Evolutionary conservation across 2,329 filamentous ascomycete genomes (phyloP).

Genomic region (Penicillium sp.): DNA sequence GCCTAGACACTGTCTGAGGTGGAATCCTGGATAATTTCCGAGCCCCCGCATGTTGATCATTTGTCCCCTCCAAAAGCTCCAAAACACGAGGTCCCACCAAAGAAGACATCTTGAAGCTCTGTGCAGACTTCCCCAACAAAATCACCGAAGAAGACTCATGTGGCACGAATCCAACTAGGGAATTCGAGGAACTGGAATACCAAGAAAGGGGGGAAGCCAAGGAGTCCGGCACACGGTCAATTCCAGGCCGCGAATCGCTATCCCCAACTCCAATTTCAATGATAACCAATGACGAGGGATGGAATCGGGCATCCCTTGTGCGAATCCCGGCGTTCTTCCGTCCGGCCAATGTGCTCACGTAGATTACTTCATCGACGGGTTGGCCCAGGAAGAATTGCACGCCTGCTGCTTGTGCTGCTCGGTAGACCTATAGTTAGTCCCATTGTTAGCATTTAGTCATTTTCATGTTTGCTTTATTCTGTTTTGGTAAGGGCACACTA

Average conservation of each 20-base stretch:
- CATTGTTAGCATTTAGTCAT: not conserved
- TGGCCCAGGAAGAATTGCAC: conserved; percentile 4
- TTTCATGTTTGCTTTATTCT: not conserved
- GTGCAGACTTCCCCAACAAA: not conserved
- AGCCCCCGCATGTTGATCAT: not conserved
- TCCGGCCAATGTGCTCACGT: conserved; percentile 8
- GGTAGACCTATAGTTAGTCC: not conserved
- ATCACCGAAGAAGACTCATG: conserved; percentile 5
- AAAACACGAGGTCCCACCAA: conserved; percentile 5
- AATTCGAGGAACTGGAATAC: not conserved
- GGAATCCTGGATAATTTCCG: not conserved
- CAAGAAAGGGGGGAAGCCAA: conserved; percentile 10
- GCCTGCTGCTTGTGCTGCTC: conserved; percentile 6
- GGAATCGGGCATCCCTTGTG: conserved; percentile 5
- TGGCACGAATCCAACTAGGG: not conserved
- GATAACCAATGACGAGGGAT: conserved; percentile 6
- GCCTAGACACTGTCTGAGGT: not conserved
- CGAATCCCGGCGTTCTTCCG: conserved; percentile 5
- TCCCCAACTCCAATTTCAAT: conserved; percentile 2
- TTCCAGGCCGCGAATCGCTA: not conserved
- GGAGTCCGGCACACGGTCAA: not conserved
- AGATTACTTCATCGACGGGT: conserved; percentile 4
- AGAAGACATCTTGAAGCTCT: not conserved
- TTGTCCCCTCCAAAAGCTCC: not conserved
- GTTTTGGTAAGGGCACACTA: not conserved